These are phyloP conservation scores for Backusella mclennaniae DNA, from an alignment of 192 early-diverging fungal species.

Conservation along the genomic window DNA sequence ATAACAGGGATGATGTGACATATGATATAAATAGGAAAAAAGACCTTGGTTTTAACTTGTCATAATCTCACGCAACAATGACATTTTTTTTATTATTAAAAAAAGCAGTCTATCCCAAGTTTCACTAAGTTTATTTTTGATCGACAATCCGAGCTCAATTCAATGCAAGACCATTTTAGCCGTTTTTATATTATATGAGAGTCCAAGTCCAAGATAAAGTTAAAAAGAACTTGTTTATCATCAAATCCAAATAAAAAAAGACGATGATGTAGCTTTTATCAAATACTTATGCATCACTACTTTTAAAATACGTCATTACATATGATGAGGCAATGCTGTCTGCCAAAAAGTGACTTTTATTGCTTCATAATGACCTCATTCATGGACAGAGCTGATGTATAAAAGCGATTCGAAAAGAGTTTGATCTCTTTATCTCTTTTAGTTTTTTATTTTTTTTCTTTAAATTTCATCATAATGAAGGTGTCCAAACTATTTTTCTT, in stretches of 20 bases:
- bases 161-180: background rate
- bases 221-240: background rate
- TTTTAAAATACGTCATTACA: background rate
- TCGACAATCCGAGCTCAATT: background rate
- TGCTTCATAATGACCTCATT: slow-evolving; percentile 17
- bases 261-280: background rate
- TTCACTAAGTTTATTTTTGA: background rate
- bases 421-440: background rate
- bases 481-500: background rate
- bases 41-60: background rate
- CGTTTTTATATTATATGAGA: background rate
- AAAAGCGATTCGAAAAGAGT: background rate
- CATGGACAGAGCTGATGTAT: too few relatives aligned
- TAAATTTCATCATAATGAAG: slow-evolving; percentile 3
- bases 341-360: background rate
- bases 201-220: background rate
- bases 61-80: background rate
- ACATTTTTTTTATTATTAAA: background rate
- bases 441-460: background rate
- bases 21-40: background rate
- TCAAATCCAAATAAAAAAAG: background rate
- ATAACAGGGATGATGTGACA: background rate
- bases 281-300: background rate
- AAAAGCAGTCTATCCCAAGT: background rate
- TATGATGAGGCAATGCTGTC: background rate